These are phyloP conservation scores for Debaryomyces tyrocola DNA, from an alignment of 805 yeast genomes.

Conservation along the genomic window DNA sequence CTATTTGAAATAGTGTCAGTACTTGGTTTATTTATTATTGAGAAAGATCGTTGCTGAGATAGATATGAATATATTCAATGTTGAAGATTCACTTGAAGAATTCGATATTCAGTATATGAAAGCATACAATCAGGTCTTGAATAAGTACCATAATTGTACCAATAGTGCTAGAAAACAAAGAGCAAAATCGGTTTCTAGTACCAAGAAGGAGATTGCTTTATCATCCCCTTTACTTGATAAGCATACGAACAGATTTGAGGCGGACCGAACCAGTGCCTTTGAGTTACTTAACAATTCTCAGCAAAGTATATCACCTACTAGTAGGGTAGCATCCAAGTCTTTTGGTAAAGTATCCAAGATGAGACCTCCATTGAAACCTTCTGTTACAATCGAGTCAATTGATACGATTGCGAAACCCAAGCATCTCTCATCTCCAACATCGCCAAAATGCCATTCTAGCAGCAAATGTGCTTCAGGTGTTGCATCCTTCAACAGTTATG, in stretches of 20 bases:
- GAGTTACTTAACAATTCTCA: background rate
- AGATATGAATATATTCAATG: slow-evolving; percentile 9
- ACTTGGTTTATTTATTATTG: background rate
- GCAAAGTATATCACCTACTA: background rate
- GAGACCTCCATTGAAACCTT: slow-evolving; percentile 23
- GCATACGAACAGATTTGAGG: background rate
- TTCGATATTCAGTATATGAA: slow-evolving; percentile 23
- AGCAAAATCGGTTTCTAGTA: slow-evolving; percentile 8
- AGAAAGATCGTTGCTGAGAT: background rate
- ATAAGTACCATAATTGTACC: background rate
- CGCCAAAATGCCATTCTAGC: background rate
- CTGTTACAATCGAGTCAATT: slow-evolving; percentile 22
- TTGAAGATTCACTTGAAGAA: slow-evolving; percentile 25
- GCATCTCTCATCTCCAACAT: background rate
- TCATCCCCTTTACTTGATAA: slow-evolving; percentile 24
- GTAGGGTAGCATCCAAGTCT: background rate
- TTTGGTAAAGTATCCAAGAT: slow-evolving; percentile 3
- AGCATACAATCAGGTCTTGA: slow-evolving; percentile 16
- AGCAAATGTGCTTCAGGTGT: background rate
- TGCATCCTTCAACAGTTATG: background rate
- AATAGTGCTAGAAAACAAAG: background rate
- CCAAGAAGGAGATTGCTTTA: slow-evolving; percentile 13
- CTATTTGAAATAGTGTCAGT: no score
- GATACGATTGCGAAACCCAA: slow-evolving; percentile 11
- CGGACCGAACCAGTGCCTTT: background rate